Conservation (phyloP, 805 yeast species). For the Kluyveromyces starmeri region DNA sequence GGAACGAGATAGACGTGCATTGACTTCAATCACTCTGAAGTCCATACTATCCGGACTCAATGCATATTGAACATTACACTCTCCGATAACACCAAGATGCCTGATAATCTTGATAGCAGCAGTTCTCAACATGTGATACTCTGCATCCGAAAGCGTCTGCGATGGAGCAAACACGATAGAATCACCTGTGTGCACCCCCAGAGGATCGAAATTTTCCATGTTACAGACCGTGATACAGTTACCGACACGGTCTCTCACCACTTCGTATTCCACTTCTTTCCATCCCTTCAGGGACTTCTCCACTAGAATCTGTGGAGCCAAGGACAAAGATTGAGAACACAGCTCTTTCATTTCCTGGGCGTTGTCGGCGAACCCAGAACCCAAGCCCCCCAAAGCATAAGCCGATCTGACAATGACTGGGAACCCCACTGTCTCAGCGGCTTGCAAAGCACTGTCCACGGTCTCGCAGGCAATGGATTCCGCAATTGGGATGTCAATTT, state of each 20-base stretch:
- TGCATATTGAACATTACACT: slow-evolving; percentile 96
- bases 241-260: slow-evolving; percentile 90
- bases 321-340: slow-evolving; percentile 79
- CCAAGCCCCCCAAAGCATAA: slow-evolving; percentile 93
- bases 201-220: slow-evolving; percentile 98
- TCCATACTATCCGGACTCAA: slow-evolving; percentile 93
- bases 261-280: slow-evolving; percentile 99
- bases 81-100: slow-evolving; percentile 98
- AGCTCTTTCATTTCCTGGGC: slow-evolving; percentile 75
- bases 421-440: slow-evolving; percentile 82
- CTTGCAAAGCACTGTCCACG: slow-evolving; percentile 85
- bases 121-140: slow-evolving; percentile 93
- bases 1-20: slow-evolving; percentile 93
- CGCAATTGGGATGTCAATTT: slow-evolving; percentile 93
- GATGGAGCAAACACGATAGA: slow-evolving; percentile 99
- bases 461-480: slow-evolving; percentile 92
- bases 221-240: slow-evolving; percentile 98
- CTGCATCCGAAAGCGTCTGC: slow-evolving; percentile 94
- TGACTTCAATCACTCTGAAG: slow-evolving; percentile 94
- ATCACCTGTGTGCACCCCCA: slow-evolving; percentile 98
- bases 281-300: slow-evolving; percentile 97
- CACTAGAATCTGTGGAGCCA: slow-evolving; percentile 91
- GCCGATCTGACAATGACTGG: slow-evolving; percentile 98
- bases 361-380: slow-evolving; percentile 92
- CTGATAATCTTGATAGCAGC: slow-evolving; percentile 97